These are phyloP conservation scores for Rhynchosporium secalis DNA, from an alignment of 2,329 filamentous ascomycete species.

Conservation along the genomic window DNA sequence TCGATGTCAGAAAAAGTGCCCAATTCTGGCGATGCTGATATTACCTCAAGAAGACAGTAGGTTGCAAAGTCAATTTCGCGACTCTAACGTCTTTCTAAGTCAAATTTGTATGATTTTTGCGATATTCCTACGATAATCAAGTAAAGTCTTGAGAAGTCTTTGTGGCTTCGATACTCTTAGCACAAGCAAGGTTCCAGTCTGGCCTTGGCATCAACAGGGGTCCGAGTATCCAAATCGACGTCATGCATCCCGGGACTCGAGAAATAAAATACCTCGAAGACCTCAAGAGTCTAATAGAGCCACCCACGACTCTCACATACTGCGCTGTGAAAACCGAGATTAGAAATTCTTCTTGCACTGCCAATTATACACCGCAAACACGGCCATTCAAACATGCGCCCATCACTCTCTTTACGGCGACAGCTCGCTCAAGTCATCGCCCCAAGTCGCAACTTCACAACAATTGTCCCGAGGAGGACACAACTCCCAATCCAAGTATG, in stretches of 20 bases:
- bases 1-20: too few species aligned
- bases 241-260: constrained; percentile 6
- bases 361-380: background rate
- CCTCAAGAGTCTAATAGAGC: background rate
- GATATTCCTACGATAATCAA: too few species aligned
- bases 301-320: background rate
- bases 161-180: too few species aligned
- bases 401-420: constrained; percentile 5
- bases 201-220: too few species aligned
- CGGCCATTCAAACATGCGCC: constrained; percentile 1
- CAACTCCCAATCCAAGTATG: constrained; percentile 1
- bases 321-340: background rate
- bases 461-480: background rate
- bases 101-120: too few species aligned
- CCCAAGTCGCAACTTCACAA: background rate
- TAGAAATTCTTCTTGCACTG: background rate
- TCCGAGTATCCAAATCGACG: background rate
- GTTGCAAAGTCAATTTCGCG: too few species aligned
- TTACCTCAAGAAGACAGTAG: too few species aligned
- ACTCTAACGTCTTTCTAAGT: too few species aligned
- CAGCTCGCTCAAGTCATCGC: background rate
- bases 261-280: constrained; percentile 2
- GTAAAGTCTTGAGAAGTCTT: too few species aligned
- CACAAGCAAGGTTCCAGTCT: too few species aligned
- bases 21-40: too few species aligned